Conservation (phyloP, 2,329 filamentous ascomycete species). For the Nothophoma quercina region DNA sequence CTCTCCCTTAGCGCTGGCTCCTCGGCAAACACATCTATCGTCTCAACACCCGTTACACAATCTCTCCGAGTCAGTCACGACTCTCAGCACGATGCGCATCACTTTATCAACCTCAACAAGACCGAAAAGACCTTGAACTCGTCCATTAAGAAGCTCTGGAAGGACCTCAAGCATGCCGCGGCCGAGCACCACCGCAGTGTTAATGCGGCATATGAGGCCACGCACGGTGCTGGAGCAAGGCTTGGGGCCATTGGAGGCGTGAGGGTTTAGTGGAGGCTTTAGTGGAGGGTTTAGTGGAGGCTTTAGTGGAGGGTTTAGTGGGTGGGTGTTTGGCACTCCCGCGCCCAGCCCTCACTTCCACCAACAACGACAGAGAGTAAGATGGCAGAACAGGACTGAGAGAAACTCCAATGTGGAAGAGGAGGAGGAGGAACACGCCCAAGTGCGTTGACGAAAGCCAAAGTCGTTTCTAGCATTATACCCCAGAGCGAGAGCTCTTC, state of each 20-base stretch:
- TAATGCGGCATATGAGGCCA: slow-evolving; percentile 37
- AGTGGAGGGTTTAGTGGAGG: no score
- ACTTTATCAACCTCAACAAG: slow-evolving; percentile 29
- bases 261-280: not conserved
- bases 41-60: slow-evolving; percentile 20
- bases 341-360: no score
- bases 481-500: slow-evolving; percentile 2
- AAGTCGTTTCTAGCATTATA: slow-evolving; percentile 17
- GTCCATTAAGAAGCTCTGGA: slow-evolving; percentile 41
- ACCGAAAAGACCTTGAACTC: slow-evolving; percentile 28
- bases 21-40: slow-evolving; percentile 6
- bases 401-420: not conserved
- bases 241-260: not conserved
- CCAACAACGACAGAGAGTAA: no score
- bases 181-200: slow-evolving; percentile 41
- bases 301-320: no score
- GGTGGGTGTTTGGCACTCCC: no score
- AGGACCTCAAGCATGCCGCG: slow-evolving; percentile 35
- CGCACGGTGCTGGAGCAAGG: slow-evolving; percentile 27
- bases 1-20: slow-evolving; percentile 26
- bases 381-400: no score
- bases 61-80: slow-evolving; percentile 30
- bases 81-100: slow-evolving; percentile 32
- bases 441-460: no score
- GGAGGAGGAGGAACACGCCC: not conserved